Evolutionary conservation across 768 basidiomycete genomes (phyloP).

Genomic region (Hygrocybe punicea): DNA sequence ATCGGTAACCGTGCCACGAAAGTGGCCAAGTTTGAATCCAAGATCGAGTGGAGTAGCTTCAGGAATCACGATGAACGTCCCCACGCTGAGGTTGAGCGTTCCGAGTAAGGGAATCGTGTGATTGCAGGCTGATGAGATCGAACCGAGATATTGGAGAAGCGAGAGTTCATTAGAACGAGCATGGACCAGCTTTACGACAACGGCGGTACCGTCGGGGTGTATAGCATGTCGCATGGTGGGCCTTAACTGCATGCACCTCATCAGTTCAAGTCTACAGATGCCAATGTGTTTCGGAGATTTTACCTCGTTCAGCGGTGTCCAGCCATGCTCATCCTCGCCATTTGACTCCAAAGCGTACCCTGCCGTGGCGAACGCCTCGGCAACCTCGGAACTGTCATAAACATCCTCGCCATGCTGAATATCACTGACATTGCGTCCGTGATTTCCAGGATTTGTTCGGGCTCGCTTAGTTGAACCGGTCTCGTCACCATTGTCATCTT

Average conservation of each 20-base stretch:
- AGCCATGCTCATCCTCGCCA: conserved; percentile 5
- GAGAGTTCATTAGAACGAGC: conserved; percentile 6
- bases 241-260: neutral
- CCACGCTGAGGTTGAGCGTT: neutral
- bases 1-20: neutral
- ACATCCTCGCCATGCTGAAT: neutral
- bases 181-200: conserved; percentile 1
- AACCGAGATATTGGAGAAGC: conserved; percentile 5
- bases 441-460: neutral
- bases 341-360: conserved; percentile 2
- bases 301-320: conserved; percentile 3
- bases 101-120: conserved; percentile 1
- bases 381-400: conserved; percentile 1
- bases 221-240: conserved; percentile 2
- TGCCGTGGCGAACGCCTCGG: neutral
- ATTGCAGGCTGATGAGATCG: neutral
- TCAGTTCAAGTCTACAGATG: neutral
- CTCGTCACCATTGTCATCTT: neutral
- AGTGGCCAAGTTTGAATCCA: conserved; percentile 1
- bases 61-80: conserved; percentile 1
- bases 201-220: neutral
- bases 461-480: neutral
- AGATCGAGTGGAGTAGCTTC: conserved; percentile 3
- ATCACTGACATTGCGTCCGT: neutral
- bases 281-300: neutral